phyloP scores from a whole-genome alignment of 441 rosid genomes.

The Gossypium schwendimanii region DNA sequence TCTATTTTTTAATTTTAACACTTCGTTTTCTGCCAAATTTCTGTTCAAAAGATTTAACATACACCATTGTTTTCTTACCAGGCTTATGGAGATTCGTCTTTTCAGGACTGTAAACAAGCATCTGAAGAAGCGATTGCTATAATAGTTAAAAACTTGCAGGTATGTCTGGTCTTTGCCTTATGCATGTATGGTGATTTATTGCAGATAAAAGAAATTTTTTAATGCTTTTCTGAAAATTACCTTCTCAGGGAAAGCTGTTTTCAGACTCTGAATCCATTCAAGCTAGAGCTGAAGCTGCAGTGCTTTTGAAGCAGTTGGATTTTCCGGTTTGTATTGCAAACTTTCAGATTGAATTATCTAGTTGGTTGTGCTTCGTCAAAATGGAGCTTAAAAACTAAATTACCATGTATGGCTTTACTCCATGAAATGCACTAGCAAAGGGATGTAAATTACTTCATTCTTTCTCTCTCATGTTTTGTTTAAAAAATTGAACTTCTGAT shows the following conservation, averaged over 20 bases:
- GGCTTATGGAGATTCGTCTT: conserved; percentile 94
- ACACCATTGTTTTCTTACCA: conserved; percentile 24
- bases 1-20: neutral
- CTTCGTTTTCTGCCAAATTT: neutral
- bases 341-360: conserved; percentile 11
- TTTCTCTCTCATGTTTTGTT: neutral
- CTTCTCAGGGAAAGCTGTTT: conserved; percentile 70
- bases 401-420: neutral
- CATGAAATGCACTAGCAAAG: neutral
- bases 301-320: conserved; percentile 90
- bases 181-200: neutral
- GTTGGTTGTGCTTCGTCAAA: neutral
- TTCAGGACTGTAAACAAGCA: conserved; percentile 88
- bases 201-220: conserved; percentile 13
- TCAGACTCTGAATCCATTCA: conserved; percentile 92
- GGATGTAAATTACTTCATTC: neutral
- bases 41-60: conserved; percentile 2
- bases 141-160: conserved; percentile 80
- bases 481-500: neutral
- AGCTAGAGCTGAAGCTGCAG: conserved; percentile 94
- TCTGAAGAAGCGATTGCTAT: conserved; percentile 85
- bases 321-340: conserved; percentile 62
- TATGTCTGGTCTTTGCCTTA: conserved; percentile 17
- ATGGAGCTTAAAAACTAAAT: neutral
- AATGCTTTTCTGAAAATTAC: conserved; percentile 12